These are phyloP conservation scores for Aspergillus vadensis DNA, from an alignment of 2,329 filamentous ascomycete species.

Conservation along the genomic window DNA sequence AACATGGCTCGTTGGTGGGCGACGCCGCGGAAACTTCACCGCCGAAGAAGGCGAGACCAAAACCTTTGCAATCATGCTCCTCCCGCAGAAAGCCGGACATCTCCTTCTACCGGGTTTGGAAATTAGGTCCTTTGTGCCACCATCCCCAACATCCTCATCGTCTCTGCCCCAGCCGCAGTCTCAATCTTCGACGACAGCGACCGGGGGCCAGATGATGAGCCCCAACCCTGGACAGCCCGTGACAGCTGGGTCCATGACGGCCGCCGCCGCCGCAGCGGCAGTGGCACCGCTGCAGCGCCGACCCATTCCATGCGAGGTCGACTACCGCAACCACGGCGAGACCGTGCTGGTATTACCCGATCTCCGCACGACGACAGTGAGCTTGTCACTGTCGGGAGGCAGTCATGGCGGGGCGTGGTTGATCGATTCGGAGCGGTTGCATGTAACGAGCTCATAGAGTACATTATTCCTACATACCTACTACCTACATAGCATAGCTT, in stretches of 20 bases:
- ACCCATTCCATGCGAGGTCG: constrained; percentile 69
- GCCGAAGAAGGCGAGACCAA: constrained; percentile 48
- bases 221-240: constrained; percentile 1
- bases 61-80: constrained; percentile 69
- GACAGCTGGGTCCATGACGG: constrained; percentile 12
- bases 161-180: constrained; percentile 19
- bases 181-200: constrained; percentile 19
- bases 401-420: constrained; percentile 60
- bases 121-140: constrained; percentile 64
- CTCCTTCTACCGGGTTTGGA: constrained; percentile 78
- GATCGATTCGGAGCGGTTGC: constrained; percentile 59
- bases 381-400: constrained; percentile 67
- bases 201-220: constrained; percentile 8
- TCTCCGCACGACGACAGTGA: constrained; percentile 71
- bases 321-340: constrained; percentile 76
- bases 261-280: constrained; percentile 6
- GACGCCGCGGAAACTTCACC: constrained; percentile 74
- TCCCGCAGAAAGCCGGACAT: constrained; percentile 77
- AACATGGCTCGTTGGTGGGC: constrained; percentile 82
- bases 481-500: background rate
- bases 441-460: constrained; percentile 7
- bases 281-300: constrained; percentile 30
- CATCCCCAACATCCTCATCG: constrained; percentile 25
- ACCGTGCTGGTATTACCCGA: constrained; percentile 74
- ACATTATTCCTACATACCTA: background rate